phyloP scores from a whole-genome alignment of 2,329 filamentous ascomycete species.

The Paracoccidioides brasiliensis region DNA sequence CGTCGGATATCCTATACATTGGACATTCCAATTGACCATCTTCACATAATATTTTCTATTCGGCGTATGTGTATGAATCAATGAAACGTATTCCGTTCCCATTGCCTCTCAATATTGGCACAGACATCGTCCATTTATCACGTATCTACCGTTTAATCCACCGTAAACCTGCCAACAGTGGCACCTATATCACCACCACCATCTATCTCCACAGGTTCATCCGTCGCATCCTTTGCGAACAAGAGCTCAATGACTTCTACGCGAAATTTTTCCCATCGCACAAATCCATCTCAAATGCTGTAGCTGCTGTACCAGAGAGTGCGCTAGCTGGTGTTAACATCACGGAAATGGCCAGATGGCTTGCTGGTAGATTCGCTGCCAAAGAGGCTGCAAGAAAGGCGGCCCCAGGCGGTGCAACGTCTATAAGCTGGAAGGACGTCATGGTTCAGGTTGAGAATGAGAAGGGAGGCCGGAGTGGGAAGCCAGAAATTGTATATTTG shows the following conservation, averaged over 20 bases:
- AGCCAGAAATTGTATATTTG: constrained; percentile 28
- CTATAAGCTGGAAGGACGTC: constrained; percentile 51
- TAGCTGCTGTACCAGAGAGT: neutral
- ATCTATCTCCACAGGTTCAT: constrained; percentile 24
- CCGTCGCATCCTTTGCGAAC: constrained; percentile 29
- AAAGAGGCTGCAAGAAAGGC: constrained; percentile 64
- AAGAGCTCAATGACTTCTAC: constrained; percentile 30
- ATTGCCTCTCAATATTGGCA: constrained; percentile 56
- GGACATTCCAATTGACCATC: neutral
- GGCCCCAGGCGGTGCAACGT: constrained; percentile 39
- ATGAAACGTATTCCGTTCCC: constrained; percentile 42
- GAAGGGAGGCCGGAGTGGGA: constrained; percentile 13
- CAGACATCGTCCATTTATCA: constrained; percentile 59
- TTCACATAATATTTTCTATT: neutral
- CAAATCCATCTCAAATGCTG: constrained; percentile 11
- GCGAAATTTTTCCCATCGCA: constrained; percentile 21
- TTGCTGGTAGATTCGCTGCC: constrained; percentile 50
- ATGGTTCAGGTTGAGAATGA: constrained; percentile 24
- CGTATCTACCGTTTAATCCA: constrained; percentile 50
- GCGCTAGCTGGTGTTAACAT: constrained; percentile 4
- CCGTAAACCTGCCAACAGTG: constrained; percentile 21
- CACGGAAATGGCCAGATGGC: constrained; percentile 28
- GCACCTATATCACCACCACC: constrained; percentile 1
- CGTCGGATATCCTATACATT: no score
- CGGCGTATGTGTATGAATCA: neutral